Base-by-base conservation (phyloP, 805 yeast species). In the Gaillardinia entomophila region DNA sequence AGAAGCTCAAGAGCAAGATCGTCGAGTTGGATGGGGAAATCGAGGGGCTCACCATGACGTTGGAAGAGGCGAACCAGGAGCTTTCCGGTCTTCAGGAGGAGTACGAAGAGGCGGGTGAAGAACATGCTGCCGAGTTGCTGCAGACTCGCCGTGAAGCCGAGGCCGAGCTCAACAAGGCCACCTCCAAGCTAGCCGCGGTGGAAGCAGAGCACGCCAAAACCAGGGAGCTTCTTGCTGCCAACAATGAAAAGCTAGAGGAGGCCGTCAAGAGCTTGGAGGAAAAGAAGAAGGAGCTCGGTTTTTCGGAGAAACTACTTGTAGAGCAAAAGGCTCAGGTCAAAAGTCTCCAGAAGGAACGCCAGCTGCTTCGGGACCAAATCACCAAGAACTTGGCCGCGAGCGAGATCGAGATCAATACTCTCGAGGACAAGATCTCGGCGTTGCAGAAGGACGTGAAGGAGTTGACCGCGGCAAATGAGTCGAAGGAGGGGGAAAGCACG, bases 211-310 rank as follows among this genome's bases (percentile, higher is more conserved):
- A n/a, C n/a, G n/a, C n/a, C n/a, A n/a, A n/a, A n/a, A n/a, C n/a
- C n/a, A n/a, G 26, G 15, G 38, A 36, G 22, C 12, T 16, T 12
- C 19, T 24, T 13, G 12, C 23, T 4, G 16, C 14, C 22, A 19
- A 26, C 15, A 22, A 37, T 12, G 36, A 28, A 17, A 6, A 11
- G n/a, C 15, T 35, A 36, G 33, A 18, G 36, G 41, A 16, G 16
- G 16, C 14, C 12, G 11, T 5, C 8, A 26, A 3, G 24, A 24
- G n/a, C 25, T 31, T 19, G 5, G 16, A 6, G 5, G 6, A n/a
- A 16, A 12, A 8, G 11, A 32, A 11, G 31, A 19, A n/a, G n/a
- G n/a, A n/a, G n/a, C n/a, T n/a, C n/a, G n/a, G n/a, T n/a, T n/a
- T n/a, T n/a, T n/a, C n/a, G n/a, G n/a, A n/a, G n/a, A n/a, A 26